Conservation (phyloP, 306 rosid genomes). For the Aeschynomene evenia region DNA sequence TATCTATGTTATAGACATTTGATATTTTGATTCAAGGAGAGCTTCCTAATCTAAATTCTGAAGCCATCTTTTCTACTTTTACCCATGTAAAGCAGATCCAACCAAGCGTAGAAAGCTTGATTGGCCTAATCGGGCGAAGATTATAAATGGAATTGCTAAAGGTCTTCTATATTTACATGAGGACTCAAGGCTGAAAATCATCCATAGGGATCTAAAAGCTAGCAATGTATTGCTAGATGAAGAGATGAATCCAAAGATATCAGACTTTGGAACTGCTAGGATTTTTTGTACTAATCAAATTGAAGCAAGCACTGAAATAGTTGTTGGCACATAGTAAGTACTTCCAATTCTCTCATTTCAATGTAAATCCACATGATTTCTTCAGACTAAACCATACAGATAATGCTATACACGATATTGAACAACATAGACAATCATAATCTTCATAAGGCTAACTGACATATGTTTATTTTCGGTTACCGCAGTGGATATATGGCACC, state of each 20-base stretch:
- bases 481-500: conserved; percentile 52
- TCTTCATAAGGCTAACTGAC: not conserved
- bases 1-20: no score
- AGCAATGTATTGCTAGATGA: conserved; percentile 45
- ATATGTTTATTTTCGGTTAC: no score
- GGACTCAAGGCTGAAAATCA: conserved; percentile 44
- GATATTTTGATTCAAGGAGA: not conserved
- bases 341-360: not conserved
- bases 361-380: not conserved
- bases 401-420: no score
- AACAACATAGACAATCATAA: no score
- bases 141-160: conserved; percentile 40
- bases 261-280: conserved; percentile 52
- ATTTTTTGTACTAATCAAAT: conserved; percentile 40
- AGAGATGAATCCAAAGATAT: conserved; percentile 44
- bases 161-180: conserved; percentile 49
- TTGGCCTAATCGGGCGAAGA: conserved; percentile 11
- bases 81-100: conserved; percentile 13
- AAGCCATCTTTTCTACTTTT: not conserved
- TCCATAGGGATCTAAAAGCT: conserved; percentile 44
- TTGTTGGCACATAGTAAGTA: conserved; percentile 56
- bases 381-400: not conserved
- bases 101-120: conserved; percentile 1
- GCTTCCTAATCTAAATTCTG: not conserved
- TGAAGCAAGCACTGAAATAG: conserved; percentile 43